These are phyloP conservation scores for Cryptococcus amylolentus DNA, from an alignment of 1,284 basidiomycete genomes.

Conservation along the genomic window DNA sequence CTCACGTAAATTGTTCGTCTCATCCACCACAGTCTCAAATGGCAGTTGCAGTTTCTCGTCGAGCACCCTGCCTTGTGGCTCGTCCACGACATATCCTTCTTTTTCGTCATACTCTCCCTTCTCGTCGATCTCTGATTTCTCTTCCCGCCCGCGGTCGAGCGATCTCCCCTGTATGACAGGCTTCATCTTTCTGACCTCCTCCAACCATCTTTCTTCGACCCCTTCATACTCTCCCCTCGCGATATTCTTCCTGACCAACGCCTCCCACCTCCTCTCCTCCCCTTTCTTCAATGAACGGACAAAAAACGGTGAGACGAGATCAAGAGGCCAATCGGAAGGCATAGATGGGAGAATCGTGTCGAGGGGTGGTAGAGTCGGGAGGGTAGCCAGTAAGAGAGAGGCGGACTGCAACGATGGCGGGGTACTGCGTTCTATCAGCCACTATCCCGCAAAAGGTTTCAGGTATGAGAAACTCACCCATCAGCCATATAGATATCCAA, in stretches of 20 bases:
- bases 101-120: conserved; percentile 35
- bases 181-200: conserved; percentile 16
- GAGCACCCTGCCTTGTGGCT: not conserved
- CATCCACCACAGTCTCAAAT: not conserved
- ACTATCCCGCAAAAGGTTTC: not conserved
- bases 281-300: conserved; percentile 69
- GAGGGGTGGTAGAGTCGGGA: conserved; percentile 71
- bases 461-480: conserved; percentile 54
- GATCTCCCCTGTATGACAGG: conserved; percentile 21
- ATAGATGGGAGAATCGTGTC: conserved; percentile 67
- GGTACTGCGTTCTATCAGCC: not conserved
- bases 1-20: not conserved
- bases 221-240: not conserved
- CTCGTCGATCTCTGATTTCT: conserved; percentile 34
- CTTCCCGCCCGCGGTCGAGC: conserved; percentile 22
- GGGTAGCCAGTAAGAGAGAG: conserved; percentile 69
- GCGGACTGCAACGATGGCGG: conserved; percentile 14
- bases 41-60: conserved; percentile 5
- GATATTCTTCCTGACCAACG: not conserved
- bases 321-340: conserved; percentile 70
- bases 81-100: not conserved
- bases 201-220: not conserved
- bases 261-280: not conserved
- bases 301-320: conserved; percentile 69
- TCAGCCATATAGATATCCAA: conserved; percentile 76